These are phyloP conservation scores for Adansonia gregorii DNA, from an alignment of 441 rosid species.

Conservation along the genomic window DNA sequence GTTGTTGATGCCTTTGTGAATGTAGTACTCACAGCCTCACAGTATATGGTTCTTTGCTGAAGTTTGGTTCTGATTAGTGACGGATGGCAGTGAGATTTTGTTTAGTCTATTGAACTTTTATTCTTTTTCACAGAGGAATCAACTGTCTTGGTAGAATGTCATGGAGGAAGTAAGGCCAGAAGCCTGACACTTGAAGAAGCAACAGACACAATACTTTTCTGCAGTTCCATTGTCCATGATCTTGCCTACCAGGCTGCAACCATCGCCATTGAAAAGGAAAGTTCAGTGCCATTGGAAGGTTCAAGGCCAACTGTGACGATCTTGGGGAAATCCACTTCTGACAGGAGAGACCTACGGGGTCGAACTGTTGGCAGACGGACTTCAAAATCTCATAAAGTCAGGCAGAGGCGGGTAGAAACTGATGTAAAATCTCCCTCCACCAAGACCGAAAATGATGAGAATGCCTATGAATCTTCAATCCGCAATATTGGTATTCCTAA, in stretches of 20 bases:
- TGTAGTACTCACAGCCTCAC: slow-evolving; percentile 11
- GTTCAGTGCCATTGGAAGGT: slow-evolving; percentile 51
- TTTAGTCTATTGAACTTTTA: slow-evolving; percentile 32
- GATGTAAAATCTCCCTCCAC: slow-evolving; percentile 45
- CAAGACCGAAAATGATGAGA: slow-evolving; percentile 76
- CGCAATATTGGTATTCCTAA: slow-evolving; percentile 65
- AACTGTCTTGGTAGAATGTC: slow-evolving; percentile 64
- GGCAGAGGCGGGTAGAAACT: slow-evolving; percentile 56
- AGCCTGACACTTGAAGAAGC: slow-evolving; percentile 98
- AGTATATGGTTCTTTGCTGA: slow-evolving; percentile 22
- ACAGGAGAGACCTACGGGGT: slow-evolving; percentile 55
- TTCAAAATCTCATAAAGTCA: slow-evolving; percentile 60
- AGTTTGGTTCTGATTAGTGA: slow-evolving; percentile 28
- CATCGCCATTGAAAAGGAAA: slow-evolving; percentile 71
- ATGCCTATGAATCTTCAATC: slow-evolving; percentile 55
- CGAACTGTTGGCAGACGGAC: slow-evolving; percentile 52
- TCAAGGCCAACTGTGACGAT: slow-evolving; percentile 72
- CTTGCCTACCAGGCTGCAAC: slow-evolving; percentile 82
- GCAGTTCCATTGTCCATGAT: slow-evolving; percentile 95
- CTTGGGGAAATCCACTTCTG: slow-evolving; percentile 63
- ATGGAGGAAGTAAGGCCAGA: slow-evolving; percentile 62
- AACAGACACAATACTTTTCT: slow-evolving; percentile 87
- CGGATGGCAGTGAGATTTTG: slow-evolving; percentile 20
- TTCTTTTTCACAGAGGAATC: slow-evolving; percentile 59
- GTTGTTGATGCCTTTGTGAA: neutral